These are phyloP conservation scores for Tuber melanosporum DNA, from an alignment of 495 filamentous ascomycete species.

Conservation along the genomic window DNA sequence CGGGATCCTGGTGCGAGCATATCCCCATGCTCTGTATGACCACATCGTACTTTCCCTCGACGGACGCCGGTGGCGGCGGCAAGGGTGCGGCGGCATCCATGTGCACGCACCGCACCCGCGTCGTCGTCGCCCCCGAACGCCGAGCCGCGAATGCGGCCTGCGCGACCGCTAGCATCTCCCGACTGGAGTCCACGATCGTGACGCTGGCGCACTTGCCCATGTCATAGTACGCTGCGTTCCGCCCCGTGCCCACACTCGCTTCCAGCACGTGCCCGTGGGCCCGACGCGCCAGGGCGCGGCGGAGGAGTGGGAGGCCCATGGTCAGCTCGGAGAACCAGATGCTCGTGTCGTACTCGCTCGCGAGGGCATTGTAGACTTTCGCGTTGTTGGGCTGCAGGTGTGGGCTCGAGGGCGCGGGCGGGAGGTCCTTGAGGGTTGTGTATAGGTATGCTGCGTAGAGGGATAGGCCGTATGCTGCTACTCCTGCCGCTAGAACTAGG, in stretches of 20 bases:
- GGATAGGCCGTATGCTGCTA: conserved; percentile 48
- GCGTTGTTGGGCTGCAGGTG: conserved; percentile 50
- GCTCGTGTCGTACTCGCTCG: conserved; percentile 56
- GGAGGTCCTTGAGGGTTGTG: conserved; percentile 44
- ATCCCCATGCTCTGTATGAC: conserved; percentile 89
- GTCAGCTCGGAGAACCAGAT: conserved; percentile 61
- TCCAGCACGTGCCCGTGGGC: conserved; percentile 78
- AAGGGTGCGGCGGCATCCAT: conserved; percentile 42
- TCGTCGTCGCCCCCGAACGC: background rate
- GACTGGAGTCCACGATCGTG: conserved; percentile 61
- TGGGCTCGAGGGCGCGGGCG: conserved; percentile 28
- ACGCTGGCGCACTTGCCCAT: conserved; percentile 46
- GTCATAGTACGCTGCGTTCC: conserved; percentile 73
- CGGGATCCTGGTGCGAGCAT: conserved; percentile 75
- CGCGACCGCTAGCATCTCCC: conserved; percentile 51
- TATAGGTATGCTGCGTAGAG: conserved; percentile 53
- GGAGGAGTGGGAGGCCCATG: conserved; percentile 57
- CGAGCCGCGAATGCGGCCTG: background rate
- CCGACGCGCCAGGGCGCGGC: conserved; percentile 54
- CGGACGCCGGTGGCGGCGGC: conserved; percentile 22
- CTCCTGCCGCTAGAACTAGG: conserved; percentile 30
- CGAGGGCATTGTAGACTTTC: conserved; percentile 54
- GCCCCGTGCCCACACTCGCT: conserved; percentile 81
- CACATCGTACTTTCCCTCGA: conserved; percentile 61
- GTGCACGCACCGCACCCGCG: background rate